A percentile compares a stretch with the other conserved stretches of the same genome.
Evolutionary conservation across 345 rosid species (phyloP).

Genomic region (Syzygium grande): DNA sequence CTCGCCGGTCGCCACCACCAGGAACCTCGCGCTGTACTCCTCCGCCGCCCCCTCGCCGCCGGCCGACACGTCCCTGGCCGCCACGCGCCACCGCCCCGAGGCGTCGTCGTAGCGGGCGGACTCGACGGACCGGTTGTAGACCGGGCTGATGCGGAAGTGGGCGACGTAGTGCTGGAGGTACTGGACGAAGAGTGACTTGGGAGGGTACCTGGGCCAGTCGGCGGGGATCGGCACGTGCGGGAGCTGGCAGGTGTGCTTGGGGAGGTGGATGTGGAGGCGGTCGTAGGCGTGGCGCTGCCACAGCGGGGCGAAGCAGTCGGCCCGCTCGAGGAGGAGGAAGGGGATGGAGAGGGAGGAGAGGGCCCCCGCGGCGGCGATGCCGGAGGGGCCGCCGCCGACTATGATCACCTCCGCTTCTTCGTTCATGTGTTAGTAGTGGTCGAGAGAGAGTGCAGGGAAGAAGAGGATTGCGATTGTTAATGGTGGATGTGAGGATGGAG

Average conservation of each 20-base stretch:
- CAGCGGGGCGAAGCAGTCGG: constrained; percentile 50
- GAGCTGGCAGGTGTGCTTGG: constrained; percentile 47
- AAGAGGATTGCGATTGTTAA: not conserved
- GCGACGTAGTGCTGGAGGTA: constrained; percentile 55
- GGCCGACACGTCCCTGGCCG: constrained; percentile 29
- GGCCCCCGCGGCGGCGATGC: constrained; percentile 62
- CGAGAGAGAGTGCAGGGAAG: not conserved
- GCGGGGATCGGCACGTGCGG: constrained; percentile 44
- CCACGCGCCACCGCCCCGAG: constrained; percentile 32
- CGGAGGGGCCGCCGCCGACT: constrained; percentile 77
- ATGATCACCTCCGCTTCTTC: constrained; percentile 24
- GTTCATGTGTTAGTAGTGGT: not conserved
- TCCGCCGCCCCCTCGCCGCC: constrained; percentile 17
- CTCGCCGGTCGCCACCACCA: constrained; percentile 70
- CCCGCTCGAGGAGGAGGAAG: constrained; percentile 52
- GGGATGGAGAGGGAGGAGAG: constrained; percentile 47
- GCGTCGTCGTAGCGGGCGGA: constrained; percentile 29
- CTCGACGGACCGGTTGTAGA: constrained; percentile 34
- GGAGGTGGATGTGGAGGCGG: constrained; percentile 67
- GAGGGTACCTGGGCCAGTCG: constrained; percentile 27
- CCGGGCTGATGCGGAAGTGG: constrained; percentile 43
- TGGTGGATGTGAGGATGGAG: not conserved
- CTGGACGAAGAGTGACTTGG: constrained; percentile 38
- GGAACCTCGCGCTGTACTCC: constrained; percentile 35
- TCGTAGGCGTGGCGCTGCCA: constrained; percentile 68